A percentile compares a stretch with the other conserved stretches of the same genome.
phyloP scores from a whole-genome alignment of 768 basidiomycete species.

The Phaffia australis region DNA sequence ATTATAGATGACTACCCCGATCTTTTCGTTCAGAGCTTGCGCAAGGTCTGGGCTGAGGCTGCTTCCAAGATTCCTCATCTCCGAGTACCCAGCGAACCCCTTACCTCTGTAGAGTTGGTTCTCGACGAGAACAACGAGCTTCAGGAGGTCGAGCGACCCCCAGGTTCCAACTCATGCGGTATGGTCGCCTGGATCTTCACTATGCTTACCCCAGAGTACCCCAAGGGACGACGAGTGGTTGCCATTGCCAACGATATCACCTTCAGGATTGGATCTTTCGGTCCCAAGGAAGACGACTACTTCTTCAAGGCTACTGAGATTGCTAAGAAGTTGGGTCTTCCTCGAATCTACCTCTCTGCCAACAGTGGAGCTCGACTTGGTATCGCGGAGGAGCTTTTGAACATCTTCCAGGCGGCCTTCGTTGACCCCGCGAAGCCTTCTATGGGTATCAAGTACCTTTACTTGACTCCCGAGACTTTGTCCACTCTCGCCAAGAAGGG shows the following conservation, averaged over 20 bases:
- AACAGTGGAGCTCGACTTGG: slow-evolving; percentile 98
- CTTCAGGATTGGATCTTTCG: slow-evolving; percentile 96
- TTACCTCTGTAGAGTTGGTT: slow-evolving; percentile 81
- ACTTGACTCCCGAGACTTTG: slow-evolving; percentile 45
- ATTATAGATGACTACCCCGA: slow-evolving; percentile 81
- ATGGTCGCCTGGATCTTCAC: slow-evolving; percentile 99
- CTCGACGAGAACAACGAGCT: slow-evolving; percentile 87
- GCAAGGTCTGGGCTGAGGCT: slow-evolving; percentile 67
- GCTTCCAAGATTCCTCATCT: slow-evolving; percentile 55
- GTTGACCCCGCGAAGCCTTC: slow-evolving; percentile 68
- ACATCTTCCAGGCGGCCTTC: slow-evolving; percentile 86
- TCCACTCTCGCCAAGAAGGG: slow-evolving; percentile 26
- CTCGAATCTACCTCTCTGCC: slow-evolving; percentile 89
- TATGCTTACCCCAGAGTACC: slow-evolving; percentile 68
- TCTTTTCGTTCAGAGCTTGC: slow-evolving; percentile 91
- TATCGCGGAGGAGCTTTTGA: slow-evolving; percentile 79
- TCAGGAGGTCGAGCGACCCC: slow-evolving; percentile 77
- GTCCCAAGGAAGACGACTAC: slow-evolving; percentile 88
- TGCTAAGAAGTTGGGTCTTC: slow-evolving; percentile 74
- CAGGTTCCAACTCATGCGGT: slow-evolving; percentile 87
- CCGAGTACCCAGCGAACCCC: slow-evolving; percentile 60
- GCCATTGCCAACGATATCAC: slow-evolving; percentile 98
- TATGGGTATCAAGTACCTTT: slow-evolving; percentile 92
- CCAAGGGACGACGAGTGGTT: slow-evolving; percentile 71
- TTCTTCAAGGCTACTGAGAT: slow-evolving; percentile 91